Conservation (phyloP, 305 asterid species). For the Petunia hybrid region DNA sequence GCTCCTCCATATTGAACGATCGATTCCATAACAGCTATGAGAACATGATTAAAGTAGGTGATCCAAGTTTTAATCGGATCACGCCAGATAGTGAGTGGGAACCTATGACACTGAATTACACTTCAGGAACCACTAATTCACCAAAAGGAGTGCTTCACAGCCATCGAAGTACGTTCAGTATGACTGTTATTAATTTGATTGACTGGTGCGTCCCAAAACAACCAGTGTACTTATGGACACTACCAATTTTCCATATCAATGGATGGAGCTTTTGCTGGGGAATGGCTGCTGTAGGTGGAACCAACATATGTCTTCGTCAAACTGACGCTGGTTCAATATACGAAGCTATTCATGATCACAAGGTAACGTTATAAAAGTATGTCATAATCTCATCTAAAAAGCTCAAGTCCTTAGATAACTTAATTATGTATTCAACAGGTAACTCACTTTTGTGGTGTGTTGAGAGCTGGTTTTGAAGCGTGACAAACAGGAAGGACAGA, state of each 20-base stretch:
- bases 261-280: too few species aligned
- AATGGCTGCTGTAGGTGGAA: too few species aligned
- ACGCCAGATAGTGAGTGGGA: constrained; percentile 50
- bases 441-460: neutral
- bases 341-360: constrained; percentile 36
- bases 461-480: too few species aligned
- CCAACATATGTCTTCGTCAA: constrained; percentile 58
- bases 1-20: too few species aligned
- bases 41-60: constrained; percentile 50
- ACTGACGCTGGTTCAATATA: constrained; percentile 48
- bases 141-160: constrained; percentile 37
- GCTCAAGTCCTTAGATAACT: too few species aligned
- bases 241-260: constrained; percentile 64
- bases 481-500: too few species aligned
- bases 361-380: neutral
- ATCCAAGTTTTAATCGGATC: constrained; percentile 51
- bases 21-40: constrained; percentile 41
- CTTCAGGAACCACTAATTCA: constrained; percentile 68
- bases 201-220: constrained; percentile 59
- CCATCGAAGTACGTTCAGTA: constrained; percentile 60
- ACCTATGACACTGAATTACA: constrained; percentile 46
- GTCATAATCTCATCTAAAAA: too few species aligned
- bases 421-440: too few species aligned
- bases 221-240: constrained; percentile 63
- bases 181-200: constrained; percentile 40